Conservation (phyloP, 2,329 filamentous ascomycete genomes). For the Aspergillus persii region DNA sequence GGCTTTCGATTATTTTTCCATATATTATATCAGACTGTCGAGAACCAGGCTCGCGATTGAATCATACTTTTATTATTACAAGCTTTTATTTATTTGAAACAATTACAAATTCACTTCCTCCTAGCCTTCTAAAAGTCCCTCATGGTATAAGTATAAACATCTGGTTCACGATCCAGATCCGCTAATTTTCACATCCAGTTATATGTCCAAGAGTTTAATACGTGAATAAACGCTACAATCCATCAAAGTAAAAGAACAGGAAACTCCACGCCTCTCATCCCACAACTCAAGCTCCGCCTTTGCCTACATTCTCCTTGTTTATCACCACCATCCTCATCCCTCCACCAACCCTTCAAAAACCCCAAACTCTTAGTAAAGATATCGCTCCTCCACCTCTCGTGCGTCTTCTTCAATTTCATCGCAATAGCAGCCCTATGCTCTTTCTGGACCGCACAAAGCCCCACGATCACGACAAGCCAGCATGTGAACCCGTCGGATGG, state of each 20-base stretch:
- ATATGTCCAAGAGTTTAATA: no score
- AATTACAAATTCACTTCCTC: no score
- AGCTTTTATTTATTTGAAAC: no score
- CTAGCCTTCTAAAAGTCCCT: no score
- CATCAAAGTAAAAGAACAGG: not conserved
- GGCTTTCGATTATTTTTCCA: not conserved
- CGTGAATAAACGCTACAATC: not conserved
- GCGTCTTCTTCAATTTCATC: not conserved
- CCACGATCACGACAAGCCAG: slow-evolving; percentile 9
- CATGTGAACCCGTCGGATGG: slow-evolving; percentile 3
- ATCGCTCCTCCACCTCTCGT: slow-evolving; percentile 1
- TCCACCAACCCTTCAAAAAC: not conserved
- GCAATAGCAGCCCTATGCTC: slow-evolving; percentile 5
- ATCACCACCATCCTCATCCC: not conserved
- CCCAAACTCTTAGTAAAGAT: slow-evolving; percentile 2
- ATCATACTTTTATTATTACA: no score
- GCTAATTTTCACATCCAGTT: no score
- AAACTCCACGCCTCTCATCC: not conserved
- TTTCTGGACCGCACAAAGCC: not conserved
- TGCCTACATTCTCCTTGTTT: not conserved
- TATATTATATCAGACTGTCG: not conserved
- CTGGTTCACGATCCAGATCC: no score
- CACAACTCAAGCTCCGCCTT: not conserved
- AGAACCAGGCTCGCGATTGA: not conserved
- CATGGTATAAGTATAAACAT: no score